Evolutionary conservation across 2,329 filamentous ascomycete species (phyloP).

Genomic region (Alternaria triticina): DNA sequence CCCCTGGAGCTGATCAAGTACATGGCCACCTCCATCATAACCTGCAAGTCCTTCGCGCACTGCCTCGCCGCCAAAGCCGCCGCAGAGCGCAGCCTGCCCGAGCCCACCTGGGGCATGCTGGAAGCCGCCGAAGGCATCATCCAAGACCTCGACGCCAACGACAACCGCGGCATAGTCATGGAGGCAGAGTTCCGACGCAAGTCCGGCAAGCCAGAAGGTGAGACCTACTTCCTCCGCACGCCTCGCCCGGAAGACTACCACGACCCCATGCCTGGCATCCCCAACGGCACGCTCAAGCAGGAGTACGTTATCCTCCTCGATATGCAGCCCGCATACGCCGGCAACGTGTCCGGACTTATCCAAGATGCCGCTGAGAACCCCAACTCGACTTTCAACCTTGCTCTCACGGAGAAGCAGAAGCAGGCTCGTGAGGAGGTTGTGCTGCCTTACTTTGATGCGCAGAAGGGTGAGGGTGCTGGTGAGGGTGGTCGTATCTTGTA

Average conservation of each 20-base stretch:
- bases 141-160: slow-evolving; percentile 66
- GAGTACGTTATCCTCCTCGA: slow-evolving; percentile 69
- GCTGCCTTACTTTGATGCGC: slow-evolving; percentile 94
- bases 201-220: slow-evolving; percentile 77
- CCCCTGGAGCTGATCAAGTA: slow-evolving; percentile 78
- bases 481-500: slow-evolving; percentile 94
- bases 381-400: slow-evolving; percentile 79
- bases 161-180: slow-evolving; percentile 68
- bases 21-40: slow-evolving; percentile 86
- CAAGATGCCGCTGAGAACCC: slow-evolving; percentile 39
- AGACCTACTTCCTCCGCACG: slow-evolving; percentile 65
- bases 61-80: slow-evolving; percentile 77
- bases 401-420: slow-evolving; percentile 88
- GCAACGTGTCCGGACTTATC: slow-evolving; percentile 22
- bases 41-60: slow-evolving; percentile 74
- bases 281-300: slow-evolving; percentile 49
- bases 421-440: slow-evolving; percentile 87
- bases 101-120: slow-evolving; percentile 78
- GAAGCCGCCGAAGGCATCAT: slow-evolving; percentile 81
- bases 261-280: slow-evolving; percentile 12
- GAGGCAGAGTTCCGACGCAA: slow-evolving; percentile 87
- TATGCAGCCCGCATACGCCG: slow-evolving; percentile 65
- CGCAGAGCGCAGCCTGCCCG: slow-evolving; percentile 73
- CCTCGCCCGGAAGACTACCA: slow-evolving; percentile 25
- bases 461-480: slow-evolving; percentile 71